Conservation (phyloP, 106 monocot species). For the Hemerocallis citrina region DNA sequence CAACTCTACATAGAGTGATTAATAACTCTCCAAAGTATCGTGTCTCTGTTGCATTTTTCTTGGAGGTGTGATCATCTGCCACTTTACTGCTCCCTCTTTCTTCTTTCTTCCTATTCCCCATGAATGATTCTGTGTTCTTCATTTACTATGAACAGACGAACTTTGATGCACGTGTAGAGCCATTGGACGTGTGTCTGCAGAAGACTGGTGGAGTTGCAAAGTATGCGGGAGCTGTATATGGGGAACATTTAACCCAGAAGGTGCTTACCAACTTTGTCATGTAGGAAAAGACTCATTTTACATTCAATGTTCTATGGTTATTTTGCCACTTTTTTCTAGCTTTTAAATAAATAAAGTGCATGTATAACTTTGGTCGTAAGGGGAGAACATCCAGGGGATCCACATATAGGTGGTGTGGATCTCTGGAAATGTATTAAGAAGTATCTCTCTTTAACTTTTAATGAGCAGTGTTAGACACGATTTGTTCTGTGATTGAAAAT, state of each 20-base stretch:
- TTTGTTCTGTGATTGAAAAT: no score
- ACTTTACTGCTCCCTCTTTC: not conserved
- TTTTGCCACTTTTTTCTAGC: no score
- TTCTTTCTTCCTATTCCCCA: not conserved
- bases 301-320: no score
- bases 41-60: conserved; percentile 78
- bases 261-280: conserved; percentile 52
- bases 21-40: conserved; percentile 73
- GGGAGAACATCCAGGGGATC: no score
- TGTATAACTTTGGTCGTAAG: no score
- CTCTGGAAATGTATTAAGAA: no score
- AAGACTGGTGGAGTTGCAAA: conserved; percentile 35
- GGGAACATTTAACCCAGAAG: conserved; percentile 62
- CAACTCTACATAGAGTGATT: conserved; percentile 81
- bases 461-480: no score
- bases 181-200: conserved; percentile 34
- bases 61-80: conserved; percentile 41
- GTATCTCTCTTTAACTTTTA: no score
- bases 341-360: no score
- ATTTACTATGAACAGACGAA: conserved; percentile 34
- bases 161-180: conserved; percentile 44
- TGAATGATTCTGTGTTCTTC: not conserved
- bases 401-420: no score
- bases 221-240: conserved; percentile 50
- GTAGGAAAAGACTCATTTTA: no score